Conservation (phyloP, 441 rosid genomes). For the Flueggea neowawraea region DNA sequence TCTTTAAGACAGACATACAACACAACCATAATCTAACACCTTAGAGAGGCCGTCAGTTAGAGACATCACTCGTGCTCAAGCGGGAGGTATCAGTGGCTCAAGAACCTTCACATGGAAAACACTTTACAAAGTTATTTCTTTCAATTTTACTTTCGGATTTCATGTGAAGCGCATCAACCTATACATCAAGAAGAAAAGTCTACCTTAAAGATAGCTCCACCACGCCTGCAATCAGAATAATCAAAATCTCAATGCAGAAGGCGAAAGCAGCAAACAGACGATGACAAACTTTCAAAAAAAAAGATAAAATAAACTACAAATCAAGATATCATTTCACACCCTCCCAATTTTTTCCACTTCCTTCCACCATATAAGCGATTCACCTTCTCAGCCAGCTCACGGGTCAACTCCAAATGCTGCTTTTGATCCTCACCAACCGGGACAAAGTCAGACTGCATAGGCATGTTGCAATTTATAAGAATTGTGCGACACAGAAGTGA, state of each 20-base stretch:
- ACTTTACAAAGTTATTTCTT: conserved; percentile 12
- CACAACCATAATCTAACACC: conserved; percentile 27
- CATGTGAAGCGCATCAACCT: conserved; percentile 17
- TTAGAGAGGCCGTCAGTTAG: conserved; percentile 91
- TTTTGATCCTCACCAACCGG: conserved; percentile 99
- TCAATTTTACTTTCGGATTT: conserved; percentile 7
- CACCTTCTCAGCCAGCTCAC: conserved; percentile 79
- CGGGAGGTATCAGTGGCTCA: conserved; percentile 83
- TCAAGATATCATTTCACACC: conserved; percentile 37
- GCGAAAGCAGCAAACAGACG: not conserved
- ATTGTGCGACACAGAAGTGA: conserved; percentile 8
- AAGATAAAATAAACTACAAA: conserved; percentile 6
- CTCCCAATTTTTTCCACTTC: conserved; percentile 98
- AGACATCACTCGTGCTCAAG: conserved; percentile 94
- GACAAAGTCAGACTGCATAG: conserved; percentile 82
- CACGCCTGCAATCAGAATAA: conserved; percentile 47
- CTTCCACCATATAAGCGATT: conserved; percentile 87
- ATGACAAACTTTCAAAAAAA: conserved; percentile 5
- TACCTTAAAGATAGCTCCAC: conserved; percentile 88
- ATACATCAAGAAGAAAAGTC: conserved; percentile 16
- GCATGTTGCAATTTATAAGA: conserved; percentile 52
- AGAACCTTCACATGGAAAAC: conserved; percentile 55
- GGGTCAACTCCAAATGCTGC: conserved; percentile 90
- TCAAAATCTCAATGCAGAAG: conserved; percentile 14
- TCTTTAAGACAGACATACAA: too few relatives aligned